phyloP scores from a whole-genome alignment of 176 grass and related monocot genomes.

The Elaeis guineensis region DNA sequence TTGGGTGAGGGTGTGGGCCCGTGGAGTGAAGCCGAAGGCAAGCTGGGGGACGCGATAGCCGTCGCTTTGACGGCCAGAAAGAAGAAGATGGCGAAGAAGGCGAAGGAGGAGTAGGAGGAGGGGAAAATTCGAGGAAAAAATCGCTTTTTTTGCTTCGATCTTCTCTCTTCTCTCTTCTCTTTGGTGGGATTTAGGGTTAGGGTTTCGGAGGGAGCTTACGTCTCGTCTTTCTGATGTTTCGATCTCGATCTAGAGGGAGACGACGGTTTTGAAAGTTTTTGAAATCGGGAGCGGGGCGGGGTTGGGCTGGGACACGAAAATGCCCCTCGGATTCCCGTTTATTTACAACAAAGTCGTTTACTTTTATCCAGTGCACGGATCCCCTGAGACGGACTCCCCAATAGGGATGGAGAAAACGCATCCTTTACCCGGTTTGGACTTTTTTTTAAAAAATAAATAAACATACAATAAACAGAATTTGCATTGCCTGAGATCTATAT shows the following conservation, averaged over 20 bases:
- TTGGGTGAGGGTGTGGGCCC: slow-evolving; percentile 2
- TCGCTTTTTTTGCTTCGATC: not conserved
- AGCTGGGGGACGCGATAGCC: slow-evolving; percentile 8
- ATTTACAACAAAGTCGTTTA: no score
- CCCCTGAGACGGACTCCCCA: no score
- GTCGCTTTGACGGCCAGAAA: slow-evolving; percentile 45
- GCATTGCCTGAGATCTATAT: no score
- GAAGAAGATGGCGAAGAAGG: slow-evolving; percentile 11
- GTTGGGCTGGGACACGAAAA: no score
- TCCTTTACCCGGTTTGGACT: no score
- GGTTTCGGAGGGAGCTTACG: not conserved
- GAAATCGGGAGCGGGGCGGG: slow-evolving; percentile 20
- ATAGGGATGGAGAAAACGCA: no score
- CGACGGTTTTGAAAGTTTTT: slow-evolving; percentile 63
- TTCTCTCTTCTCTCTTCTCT: no score
- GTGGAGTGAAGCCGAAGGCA: slow-evolving; percentile 71
- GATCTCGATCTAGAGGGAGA: slow-evolving; percentile 30
- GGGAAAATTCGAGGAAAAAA: not conserved
- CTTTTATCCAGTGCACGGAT: no score
- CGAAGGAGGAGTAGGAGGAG: not conserved
- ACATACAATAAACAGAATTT: no score
- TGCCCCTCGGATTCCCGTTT: no score
- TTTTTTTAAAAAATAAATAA: no score
- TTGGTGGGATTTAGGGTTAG: not conserved
- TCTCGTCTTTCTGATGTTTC: not conserved